A percentile compares a stretch with the other conserved stretches of the same genome.
Conservation (phyloP, 345 rosid genomes). For the Gossypium raimondii region DNA sequence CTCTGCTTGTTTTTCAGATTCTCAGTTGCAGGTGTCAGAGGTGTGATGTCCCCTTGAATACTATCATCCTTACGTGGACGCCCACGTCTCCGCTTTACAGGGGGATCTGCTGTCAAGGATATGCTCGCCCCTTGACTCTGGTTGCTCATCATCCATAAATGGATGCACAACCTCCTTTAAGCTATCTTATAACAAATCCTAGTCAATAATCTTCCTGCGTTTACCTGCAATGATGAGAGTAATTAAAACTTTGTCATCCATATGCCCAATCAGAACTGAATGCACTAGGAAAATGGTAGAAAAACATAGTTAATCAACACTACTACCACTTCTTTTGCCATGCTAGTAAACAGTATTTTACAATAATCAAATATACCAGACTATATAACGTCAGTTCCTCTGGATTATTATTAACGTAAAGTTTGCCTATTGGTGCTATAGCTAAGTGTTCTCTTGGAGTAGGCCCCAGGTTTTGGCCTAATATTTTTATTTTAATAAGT, state of each 20-base stretch:
- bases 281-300: background rate
- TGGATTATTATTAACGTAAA: background rate
- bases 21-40: conserved; percentile 25
- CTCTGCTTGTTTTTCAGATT: conserved; percentile 23
- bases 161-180: background rate
- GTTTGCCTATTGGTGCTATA: background rate
- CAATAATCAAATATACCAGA: background rate
- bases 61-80: conserved; percentile 5
- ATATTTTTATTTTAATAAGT: background rate
- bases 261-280: background rate
- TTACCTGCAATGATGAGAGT: background rate
- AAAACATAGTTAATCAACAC: background rate
- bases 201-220: background rate
- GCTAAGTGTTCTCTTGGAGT: background rate
- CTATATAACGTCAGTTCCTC: background rate
- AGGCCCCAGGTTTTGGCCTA: background rate
- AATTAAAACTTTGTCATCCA: background rate
- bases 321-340: background rate
- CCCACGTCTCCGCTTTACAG: conserved; percentile 12
- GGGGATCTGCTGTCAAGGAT: conserved; percentile 4
- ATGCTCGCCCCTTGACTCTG: background rate
- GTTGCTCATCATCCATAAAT: conserved; percentile 10
- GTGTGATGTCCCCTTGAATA: conserved; percentile 3
- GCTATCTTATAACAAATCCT: conserved; percentile 7
- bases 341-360: background rate